Base-by-base conservation (phyloP, 129 eudicot genomes). In the Silybum marianum region DNA sequence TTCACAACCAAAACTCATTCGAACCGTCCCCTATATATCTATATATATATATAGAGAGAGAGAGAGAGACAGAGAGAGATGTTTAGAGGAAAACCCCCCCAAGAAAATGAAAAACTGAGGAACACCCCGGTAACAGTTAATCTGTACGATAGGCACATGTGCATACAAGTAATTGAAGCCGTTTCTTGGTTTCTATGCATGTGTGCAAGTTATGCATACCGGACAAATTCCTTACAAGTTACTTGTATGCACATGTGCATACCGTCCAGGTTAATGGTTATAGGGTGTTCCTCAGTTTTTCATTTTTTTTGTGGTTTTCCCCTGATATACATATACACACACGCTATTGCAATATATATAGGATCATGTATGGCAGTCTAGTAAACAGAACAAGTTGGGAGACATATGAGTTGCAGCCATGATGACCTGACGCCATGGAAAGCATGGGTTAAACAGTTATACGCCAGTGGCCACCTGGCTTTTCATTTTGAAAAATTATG, bases 321-420 rank as follows among this genome's bases (percentile, higher is more conserved):
- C 51, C n/a, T 12, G 4, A 28, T 28, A 28, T 26, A 26, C 14
- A 42, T 10, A 42, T 11, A 44, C 12, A 39, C 9, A 39, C 10
- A 40, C 48, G 12, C 65, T 16, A 73, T 12, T 73, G 36, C 77
- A 46, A 22, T 24, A 68, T 13, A 18, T 16, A n/a, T 10, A 23
- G 66, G 44, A 67, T 40, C 7, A 40, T 39, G 60, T 69, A 46
- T 66, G 62, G 67, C 30, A 28, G 1, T 26, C 70, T 14, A 79
- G 18, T 36, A 69, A 78, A 78, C 32, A 25, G 11, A 69, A 30
- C 14, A 78, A 18, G 74, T 78, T 46, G 9, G 32, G 12, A 69
- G 32, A 30, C 28, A 44, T 79, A 19, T 48, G 2, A 23, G 65
- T 54, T 54, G 19, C 65, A 54, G 6, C 19, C 65, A 54, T 54